phyloP scores from a whole-genome alignment of 345 rosid genomes.

The Hibiscus syriacus region DNA sequence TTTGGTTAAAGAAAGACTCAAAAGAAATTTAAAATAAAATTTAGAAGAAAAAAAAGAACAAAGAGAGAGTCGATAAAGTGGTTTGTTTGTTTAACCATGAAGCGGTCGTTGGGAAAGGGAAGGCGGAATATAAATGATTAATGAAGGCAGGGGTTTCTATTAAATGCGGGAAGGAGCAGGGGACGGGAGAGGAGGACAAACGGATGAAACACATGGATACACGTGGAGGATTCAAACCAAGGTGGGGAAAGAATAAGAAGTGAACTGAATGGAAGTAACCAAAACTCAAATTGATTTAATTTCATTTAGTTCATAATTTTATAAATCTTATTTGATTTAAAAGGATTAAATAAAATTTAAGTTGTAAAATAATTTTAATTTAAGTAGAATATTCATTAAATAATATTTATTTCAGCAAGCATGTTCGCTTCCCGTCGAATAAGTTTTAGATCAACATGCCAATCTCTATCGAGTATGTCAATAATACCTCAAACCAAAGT shows the following conservation, averaged over 20 bases:
- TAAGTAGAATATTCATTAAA: too few species aligned
- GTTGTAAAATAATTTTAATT: too few species aligned
- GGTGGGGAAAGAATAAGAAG: slow-evolving; percentile 2
- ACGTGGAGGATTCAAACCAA: slow-evolving; percentile 12
- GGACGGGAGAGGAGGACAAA: slow-evolving; percentile 4
- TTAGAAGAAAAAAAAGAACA: background rate
- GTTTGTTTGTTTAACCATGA: background rate
- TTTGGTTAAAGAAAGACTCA: background rate
- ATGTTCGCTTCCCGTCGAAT: too few species aligned
- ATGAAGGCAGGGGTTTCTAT: background rate
- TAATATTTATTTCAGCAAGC: too few species aligned
- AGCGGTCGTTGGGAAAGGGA: background rate
- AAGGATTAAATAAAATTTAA: too few species aligned
- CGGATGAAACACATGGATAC: background rate
- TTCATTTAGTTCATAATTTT: too few species aligned
- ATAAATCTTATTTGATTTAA: too few species aligned
- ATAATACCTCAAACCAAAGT: too few species aligned
- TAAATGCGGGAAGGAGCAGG: slow-evolving; percentile 2
- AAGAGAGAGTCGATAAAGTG: background rate
- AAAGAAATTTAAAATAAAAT: background rate
- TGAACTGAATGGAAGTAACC: too few species aligned
- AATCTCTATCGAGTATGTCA: too few species aligned
- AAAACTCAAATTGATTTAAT: too few species aligned
- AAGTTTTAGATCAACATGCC: too few species aligned
- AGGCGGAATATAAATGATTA: background rate